Evolutionary conservation across 129 eudicot species (phyloP), one percentile per base, ranked within the genome.

Genomic region (Centrapalus pauciflorus): DNA sequence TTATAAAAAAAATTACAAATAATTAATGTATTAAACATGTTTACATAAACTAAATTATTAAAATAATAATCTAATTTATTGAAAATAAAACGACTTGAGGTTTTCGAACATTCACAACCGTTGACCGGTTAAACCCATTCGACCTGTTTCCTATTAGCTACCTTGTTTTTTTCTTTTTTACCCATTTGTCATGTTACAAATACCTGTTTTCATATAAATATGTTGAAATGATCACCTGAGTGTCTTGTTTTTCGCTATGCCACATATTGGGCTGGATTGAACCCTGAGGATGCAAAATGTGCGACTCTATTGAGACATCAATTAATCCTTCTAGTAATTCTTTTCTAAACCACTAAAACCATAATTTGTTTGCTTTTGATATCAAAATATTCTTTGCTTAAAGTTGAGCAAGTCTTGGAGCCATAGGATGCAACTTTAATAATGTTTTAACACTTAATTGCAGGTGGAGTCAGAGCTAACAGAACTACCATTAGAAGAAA

Each of bases 401-500:
- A 63, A 63, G 13, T 62, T 62, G 66, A 0, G 9, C 23, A 45
- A 24, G 38, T 48, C 1, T 75, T n/a, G 40, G 19, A 64, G 55
- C 35, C 38, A n/a, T 2, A 35, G 51, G 51, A 26, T 75, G 55
- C 51, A 12, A 59, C 76, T 77, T 52, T 71, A 25, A 12, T 45
- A 35, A 61, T 30, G 23, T 66, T 56, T 41, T 4, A 45, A 45
- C 24, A 13, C 17, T 43, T 28, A 32, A 8, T 50, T 66, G 61
- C 81, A 93, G 99, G 99, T 93, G 61, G 99, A 93, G 72, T 80
- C 99, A 40, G 99, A 93, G 82, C 86, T 93, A 55, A 69, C 95
- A 12, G 96, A 93, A 76, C 96, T 93, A 77, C 95, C 96, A 1
- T 69, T 79, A 16, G 99, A 93, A 52, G 99, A 93, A 74, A 88